Percentiles rank a stretch among this genome's conserved stretches.
Conservation (phyloP, 441 rosid species). For the Eutrema salsugineum region DNA sequence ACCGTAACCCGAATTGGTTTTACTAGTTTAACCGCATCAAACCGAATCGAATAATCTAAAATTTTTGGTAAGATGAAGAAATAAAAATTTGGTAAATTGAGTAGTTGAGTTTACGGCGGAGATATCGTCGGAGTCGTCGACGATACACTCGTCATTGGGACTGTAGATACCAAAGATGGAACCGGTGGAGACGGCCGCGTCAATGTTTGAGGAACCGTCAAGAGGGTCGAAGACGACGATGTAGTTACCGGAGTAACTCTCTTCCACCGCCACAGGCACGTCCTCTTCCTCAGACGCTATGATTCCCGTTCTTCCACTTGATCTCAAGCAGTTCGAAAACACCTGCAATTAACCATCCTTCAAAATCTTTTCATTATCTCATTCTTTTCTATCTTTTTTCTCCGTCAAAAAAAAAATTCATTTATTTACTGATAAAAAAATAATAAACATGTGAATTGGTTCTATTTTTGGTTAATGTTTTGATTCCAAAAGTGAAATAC, state of each 20-base stretch:
- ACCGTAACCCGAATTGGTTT: too few relatives aligned
- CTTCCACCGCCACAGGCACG: conserved; percentile 93
- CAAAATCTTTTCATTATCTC: background rate
- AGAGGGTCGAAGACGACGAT: conserved; percentile 90
- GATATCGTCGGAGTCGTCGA: conserved; percentile 56
- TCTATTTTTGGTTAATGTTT: background rate
- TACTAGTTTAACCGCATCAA: too few relatives aligned
- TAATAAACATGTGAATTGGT: background rate
- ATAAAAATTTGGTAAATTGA: background rate
- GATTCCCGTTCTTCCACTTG: conserved; percentile 92
- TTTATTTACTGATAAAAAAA: background rate
- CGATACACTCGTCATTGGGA: conserved; percentile 86
- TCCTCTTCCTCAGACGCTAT: conserved; percentile 98
- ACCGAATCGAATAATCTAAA: too few relatives aligned
- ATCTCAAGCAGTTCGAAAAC: conserved; percentile 86
- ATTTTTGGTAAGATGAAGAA: background rate
- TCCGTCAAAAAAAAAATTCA: too few relatives aligned
- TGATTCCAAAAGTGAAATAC: background rate
- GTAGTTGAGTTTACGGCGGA: conserved; percentile 39
- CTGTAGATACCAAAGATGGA: conserved; percentile 92
- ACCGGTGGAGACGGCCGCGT: conserved; percentile 94
- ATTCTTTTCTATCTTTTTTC: background rate
- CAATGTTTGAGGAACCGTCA: conserved; percentile 95
- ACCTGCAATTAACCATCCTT: conserved; percentile 45
- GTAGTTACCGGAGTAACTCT: conserved; percentile 91